phyloP scores from a whole-genome alignment of 768 basidiomycete species.

The Termitomyces titanicus region DNA sequence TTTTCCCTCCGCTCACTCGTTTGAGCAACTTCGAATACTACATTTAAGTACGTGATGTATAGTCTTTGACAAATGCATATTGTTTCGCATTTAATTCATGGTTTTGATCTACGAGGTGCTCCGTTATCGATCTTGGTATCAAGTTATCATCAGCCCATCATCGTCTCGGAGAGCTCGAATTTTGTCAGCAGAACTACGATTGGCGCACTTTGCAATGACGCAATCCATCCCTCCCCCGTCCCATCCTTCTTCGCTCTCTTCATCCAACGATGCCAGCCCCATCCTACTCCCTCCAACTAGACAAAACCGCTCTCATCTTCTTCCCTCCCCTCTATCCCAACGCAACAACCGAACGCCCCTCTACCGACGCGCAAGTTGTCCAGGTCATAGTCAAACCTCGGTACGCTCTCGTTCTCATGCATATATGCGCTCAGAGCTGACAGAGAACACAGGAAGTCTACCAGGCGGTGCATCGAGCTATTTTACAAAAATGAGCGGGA shows the following conservation, averaged over 20 bases:
- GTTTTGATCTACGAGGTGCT: too few species aligned
- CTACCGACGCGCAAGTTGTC: conserved; percentile 17
- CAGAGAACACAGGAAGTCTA: conserved; percentile 11
- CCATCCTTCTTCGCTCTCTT: neutral
- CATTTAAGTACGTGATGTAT: conserved; percentile 1
- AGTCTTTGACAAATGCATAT: neutral
- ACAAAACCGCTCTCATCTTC: conserved; percentile 29
- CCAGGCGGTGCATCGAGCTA: conserved; percentile 20
- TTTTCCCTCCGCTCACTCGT: conserved; percentile 17
- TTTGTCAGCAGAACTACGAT: neutral
- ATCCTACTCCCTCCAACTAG: conserved; percentile 35
- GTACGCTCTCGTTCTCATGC: conserved; percentile 12
- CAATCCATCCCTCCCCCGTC: too few species aligned
- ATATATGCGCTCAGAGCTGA: neutral
- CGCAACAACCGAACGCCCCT: neutral
- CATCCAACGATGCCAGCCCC: conserved; percentile 6
- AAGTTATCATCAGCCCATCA: neutral
- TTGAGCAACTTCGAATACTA: conserved; percentile 9
- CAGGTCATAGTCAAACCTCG: conserved; percentile 31
- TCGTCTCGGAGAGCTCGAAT: too few species aligned
- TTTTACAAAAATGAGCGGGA: conserved; percentile 30
- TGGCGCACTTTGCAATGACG: too few species aligned
- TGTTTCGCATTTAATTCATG: neutral
- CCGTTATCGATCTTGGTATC: neutral
- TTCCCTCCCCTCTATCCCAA: conserved; percentile 20